A percentile compares a stretch with the other conserved stretches of the same genome.
phyloP scores from a whole-genome alignment of 768 basidiomycete genomes.

The Boletus barrowsii region DNA sequence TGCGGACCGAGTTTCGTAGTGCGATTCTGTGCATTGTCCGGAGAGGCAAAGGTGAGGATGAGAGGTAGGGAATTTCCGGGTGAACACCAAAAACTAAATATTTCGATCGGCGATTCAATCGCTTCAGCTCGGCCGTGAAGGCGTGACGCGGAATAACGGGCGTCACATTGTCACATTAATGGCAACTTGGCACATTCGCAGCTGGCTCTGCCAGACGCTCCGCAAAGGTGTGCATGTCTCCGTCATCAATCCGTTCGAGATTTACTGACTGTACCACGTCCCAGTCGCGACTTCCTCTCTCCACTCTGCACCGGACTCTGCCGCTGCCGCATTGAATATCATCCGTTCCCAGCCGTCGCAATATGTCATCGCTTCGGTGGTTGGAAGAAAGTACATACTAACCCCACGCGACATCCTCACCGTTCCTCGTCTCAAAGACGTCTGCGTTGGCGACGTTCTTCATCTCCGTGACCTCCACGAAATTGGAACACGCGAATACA shows the following conservation, averaged over 20 bases:
- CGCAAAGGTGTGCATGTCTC: constrained; percentile 19
- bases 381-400: constrained; percentile 84
- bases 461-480: constrained; percentile 85
- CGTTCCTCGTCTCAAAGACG: constrained; percentile 84
- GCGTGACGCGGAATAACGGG: constrained; percentile 1
- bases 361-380: constrained; percentile 88
- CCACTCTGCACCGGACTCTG: constrained; percentile 38
- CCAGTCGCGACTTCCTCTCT: constrained; percentile 26
- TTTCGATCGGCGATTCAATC: constrained; percentile 33
- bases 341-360: constrained; percentile 89
- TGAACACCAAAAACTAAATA: constrained; percentile 29
- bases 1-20: constrained; percentile 79
- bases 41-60: constrained; percentile 43
- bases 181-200: constrained; percentile 19
- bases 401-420: constrained; percentile 91
- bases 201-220: constrained; percentile 25
- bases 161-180: constrained; percentile 13
- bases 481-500: constrained; percentile 93
- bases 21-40: constrained; percentile 80
- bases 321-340: constrained; percentile 67
- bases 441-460: constrained; percentile 82
- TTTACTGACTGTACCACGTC: constrained; percentile 6
- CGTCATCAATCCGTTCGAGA: not conserved
- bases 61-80: constrained; percentile 38
- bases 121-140: constrained; percentile 8